Conservation (phyloP, 441 rosid genomes). For the Pelargonium citronellum region DNA sequence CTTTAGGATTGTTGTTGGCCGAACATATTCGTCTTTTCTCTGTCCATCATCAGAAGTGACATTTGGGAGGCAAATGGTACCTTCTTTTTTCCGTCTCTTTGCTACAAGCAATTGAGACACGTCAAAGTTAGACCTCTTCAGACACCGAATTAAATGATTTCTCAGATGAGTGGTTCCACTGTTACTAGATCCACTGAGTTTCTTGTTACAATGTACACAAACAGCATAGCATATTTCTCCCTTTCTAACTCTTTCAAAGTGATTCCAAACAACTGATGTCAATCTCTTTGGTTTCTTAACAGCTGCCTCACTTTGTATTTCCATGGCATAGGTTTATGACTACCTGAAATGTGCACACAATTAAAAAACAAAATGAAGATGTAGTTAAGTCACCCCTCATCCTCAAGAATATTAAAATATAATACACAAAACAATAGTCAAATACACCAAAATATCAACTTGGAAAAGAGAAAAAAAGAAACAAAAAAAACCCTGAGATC, state of each 20-base stretch:
- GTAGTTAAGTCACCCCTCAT: too few relatives aligned
- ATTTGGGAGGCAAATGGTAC: slow-evolving; percentile 40
- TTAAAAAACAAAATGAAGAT: slow-evolving; percentile 11
- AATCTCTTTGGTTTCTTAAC: slow-evolving; percentile 81
- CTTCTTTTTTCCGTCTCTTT: slow-evolving; percentile 74
- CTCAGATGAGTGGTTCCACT: slow-evolving; percentile 97
- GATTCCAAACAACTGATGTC: slow-evolving; percentile 95
- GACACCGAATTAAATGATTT: slow-evolving; percentile 85
- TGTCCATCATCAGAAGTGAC: slow-evolving; percentile 58
- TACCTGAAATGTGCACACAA: slow-evolving; percentile 30
- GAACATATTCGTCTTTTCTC: slow-evolving; percentile 59
- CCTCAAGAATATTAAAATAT: not conserved
- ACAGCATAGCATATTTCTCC: slow-evolving; percentile 87
- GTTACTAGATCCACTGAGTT: slow-evolving; percentile 93
- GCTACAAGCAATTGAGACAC: slow-evolving; percentile 72
- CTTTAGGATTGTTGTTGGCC: slow-evolving; percentile 43
- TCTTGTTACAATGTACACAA: slow-evolving; percentile 83
- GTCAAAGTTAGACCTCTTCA: slow-evolving; percentile 73
- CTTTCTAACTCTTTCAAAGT: slow-evolving; percentile 84
- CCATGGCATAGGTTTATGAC: slow-evolving; percentile 48
- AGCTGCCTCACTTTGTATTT: slow-evolving; percentile 50
- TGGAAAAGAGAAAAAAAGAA: too few relatives aligned
- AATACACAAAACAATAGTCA: not conserved
- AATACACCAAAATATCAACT: not conserved
- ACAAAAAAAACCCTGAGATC: not conserved